Base-by-base conservation (phyloP, 139 green algal species). In the Volvox africanus region DNA sequence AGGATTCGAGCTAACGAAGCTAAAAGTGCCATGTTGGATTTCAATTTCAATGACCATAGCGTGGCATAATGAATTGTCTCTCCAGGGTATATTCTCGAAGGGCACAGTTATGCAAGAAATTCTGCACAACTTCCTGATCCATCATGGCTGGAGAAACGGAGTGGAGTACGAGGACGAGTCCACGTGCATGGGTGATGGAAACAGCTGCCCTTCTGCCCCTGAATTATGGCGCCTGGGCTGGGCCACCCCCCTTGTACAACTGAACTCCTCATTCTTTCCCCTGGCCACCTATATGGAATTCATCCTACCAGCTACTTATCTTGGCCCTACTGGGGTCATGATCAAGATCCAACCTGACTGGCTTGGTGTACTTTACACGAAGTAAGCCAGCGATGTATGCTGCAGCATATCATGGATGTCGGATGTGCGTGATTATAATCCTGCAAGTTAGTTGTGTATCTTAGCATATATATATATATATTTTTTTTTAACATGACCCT, bases 171-270 rank as follows among this genome's bases (percentile, higher is more conserved):
- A 11, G 35, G 83, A 88, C 62, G 0, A 37, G 1, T 65, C 32
- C 21, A 68, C 83, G 24, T 0, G 21, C 65, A 79, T 80, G 83
- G 83, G 83, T 20, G 12, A 26, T 6, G 83, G 67, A 67, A 35
- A 88, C 67, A 16, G n/a, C 67, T 88, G 83, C 83, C 83, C 83
- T 28, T 30, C 2, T 11, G 83, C 62, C 35, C 83, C 83, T 24
- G 83, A 88, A 62, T 36, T 80, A 26, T 80, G 67, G 65, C 83
- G 65, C 17, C 83, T 88, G 67, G 83, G 83, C 83, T 88, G 83
- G 83, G 67, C 67, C 67, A 80, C 1, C 0, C 22, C 35, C 1
- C 21, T 68, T 0, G 67, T 62, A 9, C 5, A 36, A 36, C 83
- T 88, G 22, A 88, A 80, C 83, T 26, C 12, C 35, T 35, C 35